Conservation (phyloP, 176 grass and related monocot species). For the Zoysia japonica region DNA sequence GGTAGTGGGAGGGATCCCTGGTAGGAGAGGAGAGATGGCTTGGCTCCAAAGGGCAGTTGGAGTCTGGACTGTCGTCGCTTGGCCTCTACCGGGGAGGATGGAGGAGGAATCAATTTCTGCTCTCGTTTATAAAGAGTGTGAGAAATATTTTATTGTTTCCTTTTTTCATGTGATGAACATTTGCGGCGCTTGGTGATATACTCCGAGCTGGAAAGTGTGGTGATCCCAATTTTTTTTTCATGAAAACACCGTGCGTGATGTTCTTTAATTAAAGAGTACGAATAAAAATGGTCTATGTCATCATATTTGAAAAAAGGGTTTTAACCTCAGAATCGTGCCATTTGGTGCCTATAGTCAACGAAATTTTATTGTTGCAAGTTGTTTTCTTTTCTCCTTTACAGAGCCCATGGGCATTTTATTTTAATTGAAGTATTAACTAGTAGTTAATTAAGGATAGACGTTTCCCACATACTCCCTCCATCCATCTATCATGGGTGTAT, state of each 20-base stretch:
- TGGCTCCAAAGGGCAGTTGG: constrained; percentile 4
- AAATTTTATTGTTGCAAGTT: background rate
- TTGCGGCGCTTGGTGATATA: background rate
- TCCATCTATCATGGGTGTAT: no score
- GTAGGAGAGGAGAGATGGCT: background rate
- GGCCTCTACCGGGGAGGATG: constrained; percentile 6
- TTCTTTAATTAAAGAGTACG: no score
- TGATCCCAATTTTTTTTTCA: background rate
- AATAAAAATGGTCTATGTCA: no score
- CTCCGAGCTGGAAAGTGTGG: background rate
- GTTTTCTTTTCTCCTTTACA: background rate
- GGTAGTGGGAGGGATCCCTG: background rate
- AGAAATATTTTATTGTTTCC: constrained; percentile 15
- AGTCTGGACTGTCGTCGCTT: background rate
- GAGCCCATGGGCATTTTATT: no score
- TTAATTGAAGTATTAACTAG: background rate
- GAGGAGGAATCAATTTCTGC: background rate
- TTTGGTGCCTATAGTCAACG: no score
- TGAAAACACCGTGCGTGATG: background rate
- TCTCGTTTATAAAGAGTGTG: background rate
- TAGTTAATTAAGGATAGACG: background rate
- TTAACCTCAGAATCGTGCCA: background rate
- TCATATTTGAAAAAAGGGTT: background rate
- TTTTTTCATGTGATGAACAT: constrained; percentile 30
- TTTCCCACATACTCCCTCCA: no score